phyloP scores from a whole-genome alignment of 257 asterid species.

The Handroanthus guayacan region DNA sequence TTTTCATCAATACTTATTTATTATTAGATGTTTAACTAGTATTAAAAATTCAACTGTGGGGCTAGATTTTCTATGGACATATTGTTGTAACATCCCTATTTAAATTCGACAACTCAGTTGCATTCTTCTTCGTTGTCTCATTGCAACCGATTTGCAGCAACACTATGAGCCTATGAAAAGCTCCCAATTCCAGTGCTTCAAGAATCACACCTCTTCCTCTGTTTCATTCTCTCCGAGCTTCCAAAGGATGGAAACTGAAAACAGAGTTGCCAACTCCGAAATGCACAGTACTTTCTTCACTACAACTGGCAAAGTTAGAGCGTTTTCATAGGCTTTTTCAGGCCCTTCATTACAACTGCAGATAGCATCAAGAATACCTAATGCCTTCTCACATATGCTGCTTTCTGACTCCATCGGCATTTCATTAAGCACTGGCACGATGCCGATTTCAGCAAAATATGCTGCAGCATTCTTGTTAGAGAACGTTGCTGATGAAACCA shows the following conservation, averaged over 20 bases:
- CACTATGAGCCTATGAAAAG: slow-evolving; percentile 58
- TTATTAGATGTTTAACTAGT: no score
- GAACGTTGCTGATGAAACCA: slow-evolving; percentile 18
- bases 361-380: slow-evolving; percentile 58
- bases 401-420: slow-evolving; percentile 53
- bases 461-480: slow-evolving; percentile 6
- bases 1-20: no score
- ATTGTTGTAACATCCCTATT: no score
- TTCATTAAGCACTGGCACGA: slow-evolving; percentile 45
- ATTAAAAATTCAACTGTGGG: no score
- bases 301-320: slow-evolving; percentile 50
- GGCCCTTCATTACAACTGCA: slow-evolving; percentile 50
- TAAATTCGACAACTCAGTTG: slow-evolving; percentile 48
- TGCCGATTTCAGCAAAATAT: slow-evolving; percentile 44
- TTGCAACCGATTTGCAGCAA: slow-evolving; percentile 56
- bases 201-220: slow-evolving; percentile 17
- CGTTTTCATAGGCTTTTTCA: slow-evolving; percentile 45
- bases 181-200: slow-evolving; percentile 59
- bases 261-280: slow-evolving; percentile 57
- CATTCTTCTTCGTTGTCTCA: slow-evolving; percentile 59
- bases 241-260: slow-evolving; percentile 58
- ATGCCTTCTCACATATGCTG: slow-evolving; percentile 59
- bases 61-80: no score
- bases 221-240: slow-evolving; percentile 38
- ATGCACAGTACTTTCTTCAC: slow-evolving; percentile 62